phyloP scores from a whole-genome alignment of 129 eudicot genomes.

The Chrysanthemum lavandulifolium region DNA sequence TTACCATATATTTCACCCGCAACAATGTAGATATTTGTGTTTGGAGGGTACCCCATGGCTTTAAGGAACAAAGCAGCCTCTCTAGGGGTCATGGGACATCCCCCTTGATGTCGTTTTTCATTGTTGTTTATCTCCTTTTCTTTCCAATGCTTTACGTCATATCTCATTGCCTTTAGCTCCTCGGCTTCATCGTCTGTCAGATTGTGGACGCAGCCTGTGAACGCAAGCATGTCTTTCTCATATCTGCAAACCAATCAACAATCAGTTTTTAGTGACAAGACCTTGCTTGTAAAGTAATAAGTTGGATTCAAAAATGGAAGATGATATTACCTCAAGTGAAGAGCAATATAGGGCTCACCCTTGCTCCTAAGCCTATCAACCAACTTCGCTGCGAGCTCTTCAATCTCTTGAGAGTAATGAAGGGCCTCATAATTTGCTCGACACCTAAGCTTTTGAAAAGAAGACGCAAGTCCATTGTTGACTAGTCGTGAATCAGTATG shows the following conservation, averaged over 20 bases:
- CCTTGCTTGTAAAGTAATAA: no score
- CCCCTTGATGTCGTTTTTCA: slow-evolving; percentile 66
- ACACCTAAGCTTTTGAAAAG: slow-evolving; percentile 78
- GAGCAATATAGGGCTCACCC: slow-evolving; percentile 70
- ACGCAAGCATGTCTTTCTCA: slow-evolving; percentile 91
- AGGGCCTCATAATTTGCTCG: slow-evolving; percentile 85
- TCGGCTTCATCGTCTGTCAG: slow-evolving; percentile 53
- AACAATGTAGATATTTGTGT: slow-evolving; percentile 73
- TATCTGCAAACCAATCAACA: slow-evolving; percentile 37
- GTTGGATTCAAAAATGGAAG: not conserved
- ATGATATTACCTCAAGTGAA: slow-evolving; percentile 68
- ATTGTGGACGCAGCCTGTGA: slow-evolving; percentile 93
- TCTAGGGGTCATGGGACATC: slow-evolving; percentile 93
- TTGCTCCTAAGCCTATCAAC: slow-evolving; percentile 52
- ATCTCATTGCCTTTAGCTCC: slow-evolving; percentile 78
- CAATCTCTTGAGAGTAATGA: slow-evolving; percentile 66
- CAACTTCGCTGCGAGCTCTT: slow-evolving; percentile 53
- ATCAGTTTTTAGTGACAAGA: not conserved
- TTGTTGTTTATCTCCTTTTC: slow-evolving; percentile 81
- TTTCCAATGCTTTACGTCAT: slow-evolving; percentile 81
- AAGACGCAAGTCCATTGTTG: slow-evolving; percentile 67
- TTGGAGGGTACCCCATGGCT: slow-evolving; percentile 84
- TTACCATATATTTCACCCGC: slow-evolving; percentile 85
- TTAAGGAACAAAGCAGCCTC: slow-evolving; percentile 88
- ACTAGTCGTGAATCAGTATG: slow-evolving; percentile 85